Evolutionary conservation across 1,139 yeast genomes (phyloP).

Genomic region (Candida mesenterica): DNA sequence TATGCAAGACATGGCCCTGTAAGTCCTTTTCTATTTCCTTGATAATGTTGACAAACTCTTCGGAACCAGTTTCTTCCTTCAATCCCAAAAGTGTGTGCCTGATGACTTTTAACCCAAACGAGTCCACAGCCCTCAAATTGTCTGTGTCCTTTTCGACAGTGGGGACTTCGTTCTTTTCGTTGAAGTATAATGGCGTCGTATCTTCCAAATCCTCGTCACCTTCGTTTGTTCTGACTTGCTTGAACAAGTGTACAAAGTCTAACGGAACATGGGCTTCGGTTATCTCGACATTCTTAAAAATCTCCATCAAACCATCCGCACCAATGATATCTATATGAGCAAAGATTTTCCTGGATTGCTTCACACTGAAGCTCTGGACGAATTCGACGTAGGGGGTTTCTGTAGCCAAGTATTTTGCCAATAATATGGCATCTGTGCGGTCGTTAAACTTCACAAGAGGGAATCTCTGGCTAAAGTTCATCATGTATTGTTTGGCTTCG

Average conservation of each 20-base stretch:
- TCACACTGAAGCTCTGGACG: constrained; percentile 19
- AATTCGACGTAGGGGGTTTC: constrained; percentile 13
- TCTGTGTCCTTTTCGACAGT: constrained; percentile 52
- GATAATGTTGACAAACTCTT: constrained; percentile 33
- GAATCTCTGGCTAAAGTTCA: constrained; percentile 27
- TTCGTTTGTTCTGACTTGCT: constrained; percentile 21
- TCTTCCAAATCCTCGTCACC: constrained; percentile 16
- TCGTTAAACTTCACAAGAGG: constrained; percentile 36
- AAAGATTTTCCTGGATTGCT: constrained; percentile 40
- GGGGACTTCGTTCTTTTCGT: constrained; percentile 26
- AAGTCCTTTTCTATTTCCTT: constrained; percentile 31
- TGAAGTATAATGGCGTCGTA: constrained; percentile 30
- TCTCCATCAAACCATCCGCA: constrained; percentile 51
- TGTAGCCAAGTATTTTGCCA: constrained; percentile 14
- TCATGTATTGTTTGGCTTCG: constrained; percentile 30
- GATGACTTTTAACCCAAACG: constrained; percentile 78
- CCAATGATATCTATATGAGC: constrained; percentile 70
- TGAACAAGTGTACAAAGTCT: constrained; percentile 32
- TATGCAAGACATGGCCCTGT: constrained; percentile 19
- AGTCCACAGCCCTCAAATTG: constrained; percentile 64
- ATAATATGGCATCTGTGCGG: constrained; percentile 44
- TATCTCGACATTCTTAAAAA: constrained; percentile 28
- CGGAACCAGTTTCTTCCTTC: constrained; percentile 24
- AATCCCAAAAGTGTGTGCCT: constrained; percentile 78
- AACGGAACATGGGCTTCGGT: constrained; percentile 32